Conservation (phyloP, 192 early-diverging fungal genomes). For the Dimargaris verticillata region DNA sequence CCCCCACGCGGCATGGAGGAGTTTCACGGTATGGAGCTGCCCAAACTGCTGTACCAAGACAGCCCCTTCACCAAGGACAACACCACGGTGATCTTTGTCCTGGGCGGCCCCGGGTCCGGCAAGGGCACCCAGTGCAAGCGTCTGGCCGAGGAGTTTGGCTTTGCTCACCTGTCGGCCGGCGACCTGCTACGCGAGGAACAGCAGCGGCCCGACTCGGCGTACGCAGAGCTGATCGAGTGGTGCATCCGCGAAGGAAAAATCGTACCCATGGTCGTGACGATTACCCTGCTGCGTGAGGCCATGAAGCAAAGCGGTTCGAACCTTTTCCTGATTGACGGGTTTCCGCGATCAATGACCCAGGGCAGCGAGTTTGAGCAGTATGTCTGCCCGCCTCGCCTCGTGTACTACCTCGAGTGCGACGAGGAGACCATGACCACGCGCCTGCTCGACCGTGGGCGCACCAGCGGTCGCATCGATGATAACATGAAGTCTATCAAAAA, state of each 20-base stretch:
- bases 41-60: background rate
- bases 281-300: constrained; percentile 73
- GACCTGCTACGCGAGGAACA: constrained; percentile 89
- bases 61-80: constrained; percentile 27
- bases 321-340: constrained; percentile 91
- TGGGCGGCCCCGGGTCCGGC: constrained; percentile 77
- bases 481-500: constrained; percentile 93
- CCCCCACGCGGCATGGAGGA: constrained; percentile 4
- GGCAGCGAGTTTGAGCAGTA: constrained; percentile 82
- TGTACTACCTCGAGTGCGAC: constrained; percentile 89
- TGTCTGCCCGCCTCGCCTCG: constrained; percentile 52
- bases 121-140: constrained; percentile 93
- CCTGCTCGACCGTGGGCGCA: constrained; percentile 85
- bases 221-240: constrained; percentile 79
- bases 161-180: constrained; percentile 91
- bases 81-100: constrained; percentile 74
- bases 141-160: constrained; percentile 75
- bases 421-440: constrained; percentile 83
- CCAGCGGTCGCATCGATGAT: constrained; percentile 82
- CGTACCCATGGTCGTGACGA: constrained; percentile 92
- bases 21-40: constrained; percentile 5
- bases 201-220: constrained; percentile 57
- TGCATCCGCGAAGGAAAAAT: constrained; percentile 89
- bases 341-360: constrained; percentile 88
- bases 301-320: constrained; percentile 52